Base-by-base conservation (phyloP, 1,284 basidiomycete genomes). In the Moesziomyces aphidis region DNA sequence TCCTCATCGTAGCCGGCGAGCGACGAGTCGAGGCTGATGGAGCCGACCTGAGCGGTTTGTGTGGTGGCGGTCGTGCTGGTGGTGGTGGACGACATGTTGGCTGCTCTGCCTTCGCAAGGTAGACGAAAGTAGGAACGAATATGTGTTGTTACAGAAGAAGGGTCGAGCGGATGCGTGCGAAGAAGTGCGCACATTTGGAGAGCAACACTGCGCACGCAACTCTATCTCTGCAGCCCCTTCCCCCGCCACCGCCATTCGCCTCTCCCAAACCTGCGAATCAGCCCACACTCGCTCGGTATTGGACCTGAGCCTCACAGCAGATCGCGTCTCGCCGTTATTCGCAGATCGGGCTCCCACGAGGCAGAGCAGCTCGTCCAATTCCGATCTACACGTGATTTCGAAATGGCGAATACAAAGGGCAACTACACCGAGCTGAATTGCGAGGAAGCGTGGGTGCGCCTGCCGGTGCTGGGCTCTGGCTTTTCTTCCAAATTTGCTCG, bases 1-100 rank as follows among this genome's bases (percentile, higher is more conserved):
- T 85, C 86, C 63, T 85, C 77, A 61, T 87, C 86, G 65, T 86
- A 77, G 13, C 83, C 83, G 21, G 58, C 63, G 2, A 84, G 77
- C 13, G 72, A 60, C 19, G 68, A 65, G 55, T 78, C 76, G 34
- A 73, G 73, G 4, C 53, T 59, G 31, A 74, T 44, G 48, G 61
- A 63, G n/a, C 62, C 55, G 21, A 56, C 31, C 48, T 58, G 51
- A 19, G 52, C 45, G 22, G 44, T 47, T 52, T 61, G 54, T 23
- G 58, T n/a, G 5, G 53, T 57, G 43, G 73, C 64, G 23, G 52
- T 49, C 23, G 65, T 76, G 10, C 52, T 60, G 15, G 64, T 58
- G 28, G 66, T 60, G 19, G 64, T 61, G 36, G 66, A 60, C 36
- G 69, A 63, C 65, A 65, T 73, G 44, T 11, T 48, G 28, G 13